Evolutionary conservation across 768 basidiomycete species (phyloP).

Genomic region (Melanogaster broomeanus): DNA sequence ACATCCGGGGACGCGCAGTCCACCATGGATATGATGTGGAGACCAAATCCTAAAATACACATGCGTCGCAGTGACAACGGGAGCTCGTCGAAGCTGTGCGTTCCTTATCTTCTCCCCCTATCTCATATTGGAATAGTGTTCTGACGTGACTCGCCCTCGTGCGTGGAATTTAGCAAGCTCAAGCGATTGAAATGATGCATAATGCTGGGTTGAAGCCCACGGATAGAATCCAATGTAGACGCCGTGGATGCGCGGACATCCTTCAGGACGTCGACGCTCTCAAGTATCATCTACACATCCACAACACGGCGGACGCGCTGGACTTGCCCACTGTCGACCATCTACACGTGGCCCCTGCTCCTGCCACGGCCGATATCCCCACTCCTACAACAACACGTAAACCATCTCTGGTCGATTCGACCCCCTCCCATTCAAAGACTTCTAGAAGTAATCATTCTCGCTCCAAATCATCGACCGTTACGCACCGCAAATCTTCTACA

Average conservation of each 20-base stretch:
- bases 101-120: slow-evolving; percentile 7
- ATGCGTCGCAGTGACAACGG: slow-evolving; percentile 37
- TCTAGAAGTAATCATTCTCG: slow-evolving; percentile 12
- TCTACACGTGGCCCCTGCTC: not conserved
- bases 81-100: slow-evolving; percentile 44
- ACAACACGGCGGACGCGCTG: slow-evolving; percentile 46
- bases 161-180: slow-evolving; percentile 15
- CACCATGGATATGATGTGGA: slow-evolving; percentile 33
- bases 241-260: slow-evolving; percentile 46
- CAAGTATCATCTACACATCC: slow-evolving; percentile 56
- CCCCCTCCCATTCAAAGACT: not conserved
- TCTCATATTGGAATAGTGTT: not conserved
- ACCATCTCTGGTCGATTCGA: slow-evolving; percentile 1
- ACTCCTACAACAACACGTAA: not conserved
- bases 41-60: slow-evolving; percentile 32
- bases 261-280: slow-evolving; percentile 45
- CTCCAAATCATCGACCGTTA: slow-evolving; percentile 17
- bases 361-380: not conserved
- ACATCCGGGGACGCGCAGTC: slow-evolving; percentile 9
- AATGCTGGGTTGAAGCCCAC: slow-evolving; percentile 28
- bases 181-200: slow-evolving; percentile 28
- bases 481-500: not conserved
- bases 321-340: not conserved
- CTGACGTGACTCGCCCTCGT: slow-evolving; percentile 4
- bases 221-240: slow-evolving; percentile 42